Base-by-base conservation (phyloP, 1,139 yeast genomes). In the Zygoascus meyerae region DNA sequence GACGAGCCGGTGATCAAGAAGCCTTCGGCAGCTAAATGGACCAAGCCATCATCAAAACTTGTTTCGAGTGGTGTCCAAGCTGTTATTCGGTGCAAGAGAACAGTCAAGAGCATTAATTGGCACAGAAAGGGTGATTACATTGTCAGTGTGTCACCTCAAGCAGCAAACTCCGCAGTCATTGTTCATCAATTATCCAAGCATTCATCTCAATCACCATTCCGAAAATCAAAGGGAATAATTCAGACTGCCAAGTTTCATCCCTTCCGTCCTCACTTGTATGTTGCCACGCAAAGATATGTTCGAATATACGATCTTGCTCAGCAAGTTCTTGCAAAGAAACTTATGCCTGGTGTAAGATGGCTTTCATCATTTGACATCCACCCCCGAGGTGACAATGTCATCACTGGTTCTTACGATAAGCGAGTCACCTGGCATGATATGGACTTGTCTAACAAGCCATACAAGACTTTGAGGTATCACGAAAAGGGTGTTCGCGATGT, bases 161-260 rank as follows among this genome's bases (percentile, higher is more conserved):
- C 87, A 47, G 87, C 86, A 51, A 83, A 87, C 62, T 78, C 94
- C 5, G 83, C 97, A 4, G 96, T 92, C 38, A 74, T 94, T 50
- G 87, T 92, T 55, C 99, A 92, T 68, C 97, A 92, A 70, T 70
- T 92, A 44, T 86, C 97, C 5, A 89, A 89, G 68, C 98, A 92
- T 71, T 75, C 84, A 52, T 84, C 97, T n/a, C 99, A 92, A 70
- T 86, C 96, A 14, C 99, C 99, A 53, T 92, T 92, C 77, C 78
- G 81, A 58, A 87, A 87, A 67, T 79, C 95, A 34, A 86, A 86
- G 72, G 99, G 99, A 54, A 83, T 90, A 53, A 83, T 90, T 40
- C 89, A 89, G 82, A 95, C 87, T 65, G 97, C 96, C 54, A 85
- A 84, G 67, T 92, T 92, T 79, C 99, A 92, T 68, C 98, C 99